Conservation (phyloP, 805 yeast genomes). For the Ogataea haglerorum region DNA sequence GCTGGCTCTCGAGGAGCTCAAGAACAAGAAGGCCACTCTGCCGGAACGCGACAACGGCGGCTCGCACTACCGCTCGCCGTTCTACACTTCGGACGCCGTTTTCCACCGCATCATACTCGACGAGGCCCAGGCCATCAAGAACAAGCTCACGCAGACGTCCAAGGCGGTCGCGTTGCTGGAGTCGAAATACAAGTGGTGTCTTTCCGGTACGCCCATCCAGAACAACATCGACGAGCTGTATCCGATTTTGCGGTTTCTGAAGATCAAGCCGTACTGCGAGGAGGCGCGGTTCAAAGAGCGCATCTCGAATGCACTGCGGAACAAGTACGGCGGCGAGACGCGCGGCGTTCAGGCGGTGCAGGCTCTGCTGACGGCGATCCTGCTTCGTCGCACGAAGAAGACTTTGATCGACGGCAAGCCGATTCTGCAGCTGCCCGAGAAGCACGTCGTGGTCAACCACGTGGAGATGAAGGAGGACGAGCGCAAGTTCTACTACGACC, state of each 20-base stretch:
- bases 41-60: conserved; percentile 37
- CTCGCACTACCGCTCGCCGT: conserved; percentile 57
- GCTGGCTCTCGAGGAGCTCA: conserved; percentile 34
- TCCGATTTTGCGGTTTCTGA: conserved; percentile 49
- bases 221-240: conserved; percentile 52
- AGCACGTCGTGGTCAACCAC: conserved; percentile 44
- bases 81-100: conserved; percentile 46
- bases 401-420: conserved; percentile 77
- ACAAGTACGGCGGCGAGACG: conserved; percentile 24
- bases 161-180: conserved; percentile 42
- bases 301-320: conserved; percentile 54
- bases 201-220: conserved; percentile 61
- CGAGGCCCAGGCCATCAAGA: conserved; percentile 56
- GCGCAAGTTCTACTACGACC: conserved; percentile 48
- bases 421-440: conserved; percentile 65
- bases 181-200: conserved; percentile 43
- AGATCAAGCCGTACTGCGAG: conserved; percentile 61
- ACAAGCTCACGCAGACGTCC: conserved; percentile 46
- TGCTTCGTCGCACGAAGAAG: conserved; percentile 71
- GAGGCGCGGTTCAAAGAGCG: conserved; percentile 52
- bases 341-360: conserved; percentile 57
- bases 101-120: conserved; percentile 54
- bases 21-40: conserved; percentile 26
- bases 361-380: conserved; percentile 66
- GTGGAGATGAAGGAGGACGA: conserved; percentile 56